phyloP scores from a whole-genome alignment of 495 filamentous ascomycete genomes.

The Rhypophila decipiens region DNA sequence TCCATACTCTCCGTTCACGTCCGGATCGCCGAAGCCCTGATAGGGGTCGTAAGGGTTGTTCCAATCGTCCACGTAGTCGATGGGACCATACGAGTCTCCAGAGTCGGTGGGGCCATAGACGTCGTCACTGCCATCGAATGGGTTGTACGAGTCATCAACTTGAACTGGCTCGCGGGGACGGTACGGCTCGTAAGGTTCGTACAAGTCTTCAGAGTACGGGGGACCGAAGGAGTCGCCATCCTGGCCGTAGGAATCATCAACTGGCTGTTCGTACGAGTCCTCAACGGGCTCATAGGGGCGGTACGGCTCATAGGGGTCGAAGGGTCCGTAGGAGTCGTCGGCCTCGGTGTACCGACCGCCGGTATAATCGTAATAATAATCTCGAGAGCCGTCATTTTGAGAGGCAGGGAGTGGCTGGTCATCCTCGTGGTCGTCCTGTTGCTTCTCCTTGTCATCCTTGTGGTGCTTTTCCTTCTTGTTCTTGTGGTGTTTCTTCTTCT shows the following conservation, averaged over 20 bases:
- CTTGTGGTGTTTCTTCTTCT: background rate
- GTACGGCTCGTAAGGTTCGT: background rate
- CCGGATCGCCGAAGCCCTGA: too few relatives aligned
- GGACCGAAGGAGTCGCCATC: too few relatives aligned
- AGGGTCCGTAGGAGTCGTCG: too few relatives aligned
- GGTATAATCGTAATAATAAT: too few relatives aligned
- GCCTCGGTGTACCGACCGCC: too few relatives aligned
- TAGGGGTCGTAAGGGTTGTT: too few relatives aligned
- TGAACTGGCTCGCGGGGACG: background rate
- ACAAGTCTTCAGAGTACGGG: background rate
- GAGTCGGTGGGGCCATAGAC: background rate
- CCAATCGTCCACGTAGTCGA: too few relatives aligned
- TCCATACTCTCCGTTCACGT: too few relatives aligned
- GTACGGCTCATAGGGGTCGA: too few relatives aligned
- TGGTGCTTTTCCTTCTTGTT: background rate
- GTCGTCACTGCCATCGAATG: background rate
- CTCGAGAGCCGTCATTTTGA: background rate
- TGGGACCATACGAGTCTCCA: background rate
- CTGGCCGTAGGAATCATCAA: too few relatives aligned
- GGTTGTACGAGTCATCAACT: background rate
- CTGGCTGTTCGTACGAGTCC: too few relatives aligned
- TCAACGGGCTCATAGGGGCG: too few relatives aligned
- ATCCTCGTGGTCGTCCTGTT: background rate
- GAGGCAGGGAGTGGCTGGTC: background rate
- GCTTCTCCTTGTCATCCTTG: background rate